Conservation (phyloP, 306 rosid species). For the Pterocarpus macrocarpus region DNA sequence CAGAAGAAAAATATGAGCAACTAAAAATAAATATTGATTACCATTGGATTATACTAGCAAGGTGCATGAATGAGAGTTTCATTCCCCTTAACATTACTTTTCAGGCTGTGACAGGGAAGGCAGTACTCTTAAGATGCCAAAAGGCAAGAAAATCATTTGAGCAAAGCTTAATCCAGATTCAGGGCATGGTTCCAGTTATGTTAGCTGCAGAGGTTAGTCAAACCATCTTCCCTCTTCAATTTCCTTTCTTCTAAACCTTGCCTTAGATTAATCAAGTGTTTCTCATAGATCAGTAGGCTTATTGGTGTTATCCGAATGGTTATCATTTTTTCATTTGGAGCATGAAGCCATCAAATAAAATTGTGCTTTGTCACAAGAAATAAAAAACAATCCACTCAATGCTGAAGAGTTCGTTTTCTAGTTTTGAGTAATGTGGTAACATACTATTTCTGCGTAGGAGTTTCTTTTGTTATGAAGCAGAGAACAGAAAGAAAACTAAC, state of each 20-base stretch:
- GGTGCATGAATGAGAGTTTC: constrained; percentile 32
- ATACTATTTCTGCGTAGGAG: background rate
- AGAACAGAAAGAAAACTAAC: constrained; percentile 15
- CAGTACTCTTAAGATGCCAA: constrained; percentile 63
- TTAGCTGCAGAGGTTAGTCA: constrained; percentile 78
- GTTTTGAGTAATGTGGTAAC: background rate
- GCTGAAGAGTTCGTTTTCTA: constrained; percentile 26
- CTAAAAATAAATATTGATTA: constrained; percentile 1
- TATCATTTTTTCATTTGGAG: background rate
- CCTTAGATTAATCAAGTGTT: constrained; percentile 4
- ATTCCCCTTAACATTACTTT: constrained; percentile 40
- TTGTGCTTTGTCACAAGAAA: background rate
- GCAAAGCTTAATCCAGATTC: constrained; percentile 75
- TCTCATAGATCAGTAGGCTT: constrained; percentile 23
- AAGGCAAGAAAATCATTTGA: constrained; percentile 62
- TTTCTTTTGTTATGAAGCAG: constrained; percentile 4
- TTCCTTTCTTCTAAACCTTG: constrained; percentile 9
- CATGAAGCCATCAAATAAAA: constrained; percentile 3
- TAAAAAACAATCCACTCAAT: constrained; percentile 5
- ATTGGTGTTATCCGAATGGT: background rate
- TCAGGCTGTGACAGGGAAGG: constrained; percentile 82
- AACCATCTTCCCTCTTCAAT: constrained; percentile 29
- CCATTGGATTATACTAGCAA: constrained; percentile 18
- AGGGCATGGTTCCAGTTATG: constrained; percentile 74
- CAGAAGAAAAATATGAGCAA: background rate